A percentile compares a stretch with the other conserved stretches of the same genome.
These are phyloP conservation scores for Lentinula aciculospora DNA, from an alignment of 768 basidiomycete genomes.

Conservation along the genomic window DNA sequence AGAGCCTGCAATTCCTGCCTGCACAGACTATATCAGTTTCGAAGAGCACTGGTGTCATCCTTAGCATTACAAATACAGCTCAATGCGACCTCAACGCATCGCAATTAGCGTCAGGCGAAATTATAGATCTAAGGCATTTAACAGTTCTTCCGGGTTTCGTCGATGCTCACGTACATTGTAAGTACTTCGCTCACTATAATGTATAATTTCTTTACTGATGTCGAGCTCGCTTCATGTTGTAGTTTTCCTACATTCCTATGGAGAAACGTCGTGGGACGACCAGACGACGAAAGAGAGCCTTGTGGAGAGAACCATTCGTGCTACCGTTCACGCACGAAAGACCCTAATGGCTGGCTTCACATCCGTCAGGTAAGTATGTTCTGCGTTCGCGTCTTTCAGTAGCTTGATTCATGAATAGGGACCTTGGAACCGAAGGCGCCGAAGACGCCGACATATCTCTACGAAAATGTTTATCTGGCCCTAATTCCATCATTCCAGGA, in stretches of 20 bases:
- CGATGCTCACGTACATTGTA: constrained; percentile 52
- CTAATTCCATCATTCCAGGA: constrained; percentile 46
- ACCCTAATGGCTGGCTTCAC: constrained; percentile 63
- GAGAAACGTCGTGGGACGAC: constrained; percentile 56
- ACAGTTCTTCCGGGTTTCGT: constrained; percentile 55
- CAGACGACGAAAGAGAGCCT: constrained; percentile 54
- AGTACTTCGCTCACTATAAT: constrained; percentile 13
- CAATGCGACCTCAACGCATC: constrained; percentile 1
- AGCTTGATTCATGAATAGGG: constrained; percentile 26
- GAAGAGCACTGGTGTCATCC: constrained; percentile 38
- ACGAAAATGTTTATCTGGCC: constrained; percentile 46
- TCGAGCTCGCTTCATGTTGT: not conserved
- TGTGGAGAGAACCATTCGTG: constrained; percentile 54
- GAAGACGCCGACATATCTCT: constrained; percentile 55
- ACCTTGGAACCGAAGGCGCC: constrained; percentile 66
- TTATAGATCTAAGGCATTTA: constrained; percentile 38
- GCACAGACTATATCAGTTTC: constrained; percentile 46
- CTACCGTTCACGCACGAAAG: constrained; percentile 50
- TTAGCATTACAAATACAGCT: constrained; percentile 27
- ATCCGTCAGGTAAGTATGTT: constrained; percentile 41
- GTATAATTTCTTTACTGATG: not conserved
- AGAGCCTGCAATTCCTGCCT: constrained; percentile 31
- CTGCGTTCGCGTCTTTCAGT: not conserved
- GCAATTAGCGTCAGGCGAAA: not conserved
- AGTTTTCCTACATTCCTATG: constrained; percentile 61